Percentiles rank a stretch among this genome's conserved stretches.
Evolutionary conservation across 352 stramenopile genomes (phyloP).

Genomic region (Phytophthora sp.): DNA sequence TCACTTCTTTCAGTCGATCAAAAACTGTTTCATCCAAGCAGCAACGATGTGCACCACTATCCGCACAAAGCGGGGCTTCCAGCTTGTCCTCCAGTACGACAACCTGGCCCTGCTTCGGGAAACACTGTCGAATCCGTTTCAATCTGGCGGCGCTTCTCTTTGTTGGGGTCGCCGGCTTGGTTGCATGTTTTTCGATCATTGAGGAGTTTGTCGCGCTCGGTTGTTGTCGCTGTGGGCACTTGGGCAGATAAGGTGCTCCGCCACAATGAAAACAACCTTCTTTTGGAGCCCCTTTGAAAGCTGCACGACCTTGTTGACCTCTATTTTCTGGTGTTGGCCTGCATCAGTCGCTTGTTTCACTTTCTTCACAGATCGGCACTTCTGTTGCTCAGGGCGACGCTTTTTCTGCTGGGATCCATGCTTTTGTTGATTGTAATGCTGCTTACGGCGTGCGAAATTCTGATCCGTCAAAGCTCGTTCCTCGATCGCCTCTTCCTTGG

Average conservation of each 20-base stretch:
- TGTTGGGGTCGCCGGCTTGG: background rate
- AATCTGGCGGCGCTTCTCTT: constrained; percentile 11
- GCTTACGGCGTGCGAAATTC: background rate
- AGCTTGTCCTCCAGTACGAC: constrained; percentile 13
- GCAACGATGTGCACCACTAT: constrained; percentile 9
- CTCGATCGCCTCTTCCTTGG: constrained; percentile 10
- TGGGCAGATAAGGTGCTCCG: constrained; percentile 2
- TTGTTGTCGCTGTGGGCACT: background rate
- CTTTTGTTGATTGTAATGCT: background rate
- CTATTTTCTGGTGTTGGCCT: background rate
- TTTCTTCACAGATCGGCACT: background rate
- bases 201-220: constrained; percentile 5
- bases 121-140: background rate
- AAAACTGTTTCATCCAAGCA: constrained; percentile 5
- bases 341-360: background rate
- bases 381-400: background rate
- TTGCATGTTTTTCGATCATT: background rate
- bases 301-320: background rate
- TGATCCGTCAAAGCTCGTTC: background rate
- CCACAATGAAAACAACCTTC: constrained; percentile 23
- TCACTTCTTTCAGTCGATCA: background rate
- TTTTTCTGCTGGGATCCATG: background rate
- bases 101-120: background rate
- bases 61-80: constrained; percentile 7
- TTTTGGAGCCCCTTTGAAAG: constrained; percentile 3